phyloP scores from a whole-genome alignment of 2,329 filamentous ascomycete species.

The Zasmidium citrigriseum region DNA sequence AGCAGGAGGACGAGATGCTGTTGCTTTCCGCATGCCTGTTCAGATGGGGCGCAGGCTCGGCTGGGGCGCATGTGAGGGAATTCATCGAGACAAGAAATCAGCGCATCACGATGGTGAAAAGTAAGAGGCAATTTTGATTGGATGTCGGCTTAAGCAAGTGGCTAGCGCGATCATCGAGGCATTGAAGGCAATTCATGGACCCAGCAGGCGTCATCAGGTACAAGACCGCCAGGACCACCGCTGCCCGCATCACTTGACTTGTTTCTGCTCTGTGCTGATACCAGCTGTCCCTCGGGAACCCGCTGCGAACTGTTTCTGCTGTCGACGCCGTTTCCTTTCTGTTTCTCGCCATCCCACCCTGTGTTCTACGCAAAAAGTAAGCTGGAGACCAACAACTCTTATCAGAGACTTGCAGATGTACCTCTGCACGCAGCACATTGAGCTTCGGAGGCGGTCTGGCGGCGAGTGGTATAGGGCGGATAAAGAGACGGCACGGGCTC shows the following conservation, averaged over 20 bases:
- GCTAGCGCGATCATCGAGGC: not conserved
- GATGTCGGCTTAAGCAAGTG: not conserved
- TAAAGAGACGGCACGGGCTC: not conserved
- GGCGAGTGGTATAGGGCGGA: not conserved
- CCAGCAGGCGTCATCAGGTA: not conserved
- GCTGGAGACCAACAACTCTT: not conserved
- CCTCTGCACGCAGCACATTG: not conserved
- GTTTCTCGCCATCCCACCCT: not conserved
- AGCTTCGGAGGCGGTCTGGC: constrained; percentile 3
- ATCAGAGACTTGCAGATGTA: constrained; percentile 8
- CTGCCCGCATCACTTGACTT: not conserved
- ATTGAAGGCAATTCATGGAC: not conserved
- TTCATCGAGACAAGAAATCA: not conserved
- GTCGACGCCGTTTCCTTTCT: not conserved
- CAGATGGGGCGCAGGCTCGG: not conserved
- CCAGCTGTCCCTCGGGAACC: not conserved
- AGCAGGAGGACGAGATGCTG: not conserved
- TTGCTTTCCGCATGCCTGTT: not conserved
- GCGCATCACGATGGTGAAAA: not conserved
- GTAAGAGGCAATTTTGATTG: not conserved
- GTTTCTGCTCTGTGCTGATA: not conserved
- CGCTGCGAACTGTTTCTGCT: not conserved
- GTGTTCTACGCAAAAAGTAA: constrained; percentile 2
- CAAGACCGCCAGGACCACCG: not conserved
- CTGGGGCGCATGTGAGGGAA: not conserved